Evolutionary conservation across 2,329 filamentous ascomycete genomes (phyloP), one percentile per base, ranked within the genome.

Genomic region (Cercospora janseana): DNA sequence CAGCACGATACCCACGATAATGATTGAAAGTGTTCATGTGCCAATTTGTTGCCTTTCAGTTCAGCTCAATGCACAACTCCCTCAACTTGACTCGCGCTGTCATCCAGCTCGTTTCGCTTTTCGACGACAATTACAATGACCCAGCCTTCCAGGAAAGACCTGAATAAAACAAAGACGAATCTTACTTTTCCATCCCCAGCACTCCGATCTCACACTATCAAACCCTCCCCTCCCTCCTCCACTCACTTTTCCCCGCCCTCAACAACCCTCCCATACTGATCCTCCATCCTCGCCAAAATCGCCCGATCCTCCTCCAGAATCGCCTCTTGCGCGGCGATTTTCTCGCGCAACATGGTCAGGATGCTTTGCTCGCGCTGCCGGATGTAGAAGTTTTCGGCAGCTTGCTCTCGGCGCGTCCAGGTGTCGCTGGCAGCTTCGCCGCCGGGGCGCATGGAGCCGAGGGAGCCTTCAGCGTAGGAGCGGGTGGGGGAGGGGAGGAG

Each of bases 391-490:
- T 88, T 85, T 74, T 95, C 91, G 67, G 75, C 79, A 59, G 89
- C 90, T 68, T 84, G 81, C 74, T 96, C 91, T 61, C 91, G 87
- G 72, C 84, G 84, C 73, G 85, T 87, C 80, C 95, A 96, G 45
- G 86, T 80, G 69, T 96, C 91, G 37, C 70, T 70, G 15, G 35
- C 35, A 15, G 35, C 35, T 40, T 40, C 35, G 35, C 20, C 35
- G 15, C 60, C 63, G 13, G 66, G 31, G 43, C 70, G 60, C 9
- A 66, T 64, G 18, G 57, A 10, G 34, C 63, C 69, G 41, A 69
- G 69, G 31, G 70, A 66, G 21, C 70, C 70, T 32, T 51, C 60
- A 27, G 64, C 50, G 66, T 15, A 2, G 2, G 7, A 18, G 20
- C 16, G 20, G n/a, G n/a, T 10, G 18, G 8, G 29, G 2, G 32